Conservation (phyloP, 2,329 filamentous ascomycete genomes). For the Pseudopyricularia javanii region DNA sequence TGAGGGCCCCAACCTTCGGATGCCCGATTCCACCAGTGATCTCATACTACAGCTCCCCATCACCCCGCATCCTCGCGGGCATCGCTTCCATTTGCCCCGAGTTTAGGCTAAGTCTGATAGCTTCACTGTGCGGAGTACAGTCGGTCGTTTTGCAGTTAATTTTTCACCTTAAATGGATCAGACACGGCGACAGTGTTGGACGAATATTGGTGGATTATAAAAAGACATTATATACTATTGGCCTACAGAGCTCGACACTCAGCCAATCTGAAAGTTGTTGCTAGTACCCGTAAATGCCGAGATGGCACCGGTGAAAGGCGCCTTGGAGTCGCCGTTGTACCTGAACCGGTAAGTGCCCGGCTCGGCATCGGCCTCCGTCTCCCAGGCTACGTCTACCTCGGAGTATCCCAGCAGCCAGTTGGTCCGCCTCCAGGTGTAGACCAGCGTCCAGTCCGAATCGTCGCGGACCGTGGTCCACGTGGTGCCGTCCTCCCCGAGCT, state of each 20-base stretch:
- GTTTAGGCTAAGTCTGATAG: neutral
- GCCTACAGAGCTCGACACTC: neutral
- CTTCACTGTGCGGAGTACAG: neutral
- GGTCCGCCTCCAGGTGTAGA: slow-evolving; percentile 68
- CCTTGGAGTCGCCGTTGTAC: slow-evolving; percentile 75
- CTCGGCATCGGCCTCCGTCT: slow-evolving; percentile 49
- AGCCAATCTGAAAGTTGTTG: slow-evolving; percentile 12
- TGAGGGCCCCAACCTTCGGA: neutral
- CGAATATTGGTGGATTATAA: neutral
- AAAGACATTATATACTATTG: neutral
- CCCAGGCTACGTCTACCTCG: slow-evolving; percentile 66
- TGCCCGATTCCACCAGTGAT: neutral
- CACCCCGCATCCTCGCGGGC: neutral
- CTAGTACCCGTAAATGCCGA: slow-evolving; percentile 40
- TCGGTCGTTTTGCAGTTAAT: too few species aligned
- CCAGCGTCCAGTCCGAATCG: slow-evolving; percentile 72
- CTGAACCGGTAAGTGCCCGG: slow-evolving; percentile 59
- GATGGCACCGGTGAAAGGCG: slow-evolving; percentile 42
- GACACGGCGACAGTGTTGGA: neutral
- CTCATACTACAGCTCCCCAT: neutral
- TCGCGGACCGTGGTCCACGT: slow-evolving; percentile 57
- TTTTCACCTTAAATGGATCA: too few species aligned
- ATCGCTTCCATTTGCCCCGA: neutral
- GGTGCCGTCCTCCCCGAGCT: slow-evolving; percentile 23
- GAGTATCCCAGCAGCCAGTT: slow-evolving; percentile 61